These are phyloP conservation scores for Malus hybrid DNA, from an alignment of 331 rosid species.

Conservation along the genomic window DNA sequence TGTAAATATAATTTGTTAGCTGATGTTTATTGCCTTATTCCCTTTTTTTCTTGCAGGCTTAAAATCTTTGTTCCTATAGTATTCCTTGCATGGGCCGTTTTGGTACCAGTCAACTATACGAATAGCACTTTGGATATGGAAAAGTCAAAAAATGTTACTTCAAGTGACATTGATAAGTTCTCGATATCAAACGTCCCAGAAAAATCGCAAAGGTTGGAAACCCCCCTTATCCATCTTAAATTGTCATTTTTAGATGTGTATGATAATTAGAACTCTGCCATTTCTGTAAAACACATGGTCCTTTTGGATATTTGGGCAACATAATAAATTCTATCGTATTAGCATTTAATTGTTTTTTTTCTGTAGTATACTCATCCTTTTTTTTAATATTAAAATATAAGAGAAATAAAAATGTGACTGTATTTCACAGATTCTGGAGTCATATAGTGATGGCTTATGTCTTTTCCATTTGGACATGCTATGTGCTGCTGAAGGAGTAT, in stretches of 20 bases:
- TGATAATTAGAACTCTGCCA: background rate
- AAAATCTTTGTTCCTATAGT: slow-evolving; percentile 90
- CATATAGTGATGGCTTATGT: slow-evolving; percentile 73
- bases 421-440: slow-evolving; percentile 62
- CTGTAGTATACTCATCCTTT: background rate
- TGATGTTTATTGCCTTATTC: slow-evolving; percentile 16
- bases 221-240: background rate
- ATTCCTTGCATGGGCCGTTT: slow-evolving; percentile 63
- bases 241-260: background rate
- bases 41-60: slow-evolving; percentile 46
- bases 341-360: background rate
- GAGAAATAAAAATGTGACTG: background rate
- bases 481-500: slow-evolving; percentile 67
- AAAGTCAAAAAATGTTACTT: slow-evolving; percentile 35
- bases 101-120: slow-evolving; percentile 85
- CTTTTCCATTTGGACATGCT: slow-evolving; percentile 86
- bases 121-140: slow-evolving; percentile 22
- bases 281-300: background rate
- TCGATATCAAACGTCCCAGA: slow-evolving; percentile 62
- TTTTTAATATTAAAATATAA: background rate
- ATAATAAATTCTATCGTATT: background rate
- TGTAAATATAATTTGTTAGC: background rate
- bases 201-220: slow-evolving; percentile 45
- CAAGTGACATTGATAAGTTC: slow-evolving; percentile 75
- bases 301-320: background rate